These are phyloP conservation scores for Boletus rubescentipes DNA, from an alignment of 768 basidiomycete species.

Conservation along the genomic window DNA sequence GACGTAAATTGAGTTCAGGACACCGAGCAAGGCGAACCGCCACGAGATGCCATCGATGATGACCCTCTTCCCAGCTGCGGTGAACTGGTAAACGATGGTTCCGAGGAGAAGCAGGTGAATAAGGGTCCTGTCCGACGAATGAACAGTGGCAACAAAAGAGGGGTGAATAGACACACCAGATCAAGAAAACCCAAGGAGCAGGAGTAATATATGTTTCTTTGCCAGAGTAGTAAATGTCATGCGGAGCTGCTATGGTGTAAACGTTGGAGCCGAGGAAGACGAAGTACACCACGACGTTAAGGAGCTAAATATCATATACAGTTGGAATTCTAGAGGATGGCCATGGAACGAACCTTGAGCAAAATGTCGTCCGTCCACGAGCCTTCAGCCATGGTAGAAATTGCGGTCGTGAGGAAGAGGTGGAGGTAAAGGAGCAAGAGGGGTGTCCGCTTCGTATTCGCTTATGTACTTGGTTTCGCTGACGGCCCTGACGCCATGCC, in stretches of 20 bases:
- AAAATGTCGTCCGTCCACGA: slow-evolving; percentile 76
- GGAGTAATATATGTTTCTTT: slow-evolving; percentile 94
- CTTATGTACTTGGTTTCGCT: slow-evolving; percentile 27
- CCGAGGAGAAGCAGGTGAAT: slow-evolving; percentile 92
- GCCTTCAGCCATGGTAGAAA: slow-evolving; percentile 46
- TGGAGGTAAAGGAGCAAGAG: slow-evolving; percentile 21
- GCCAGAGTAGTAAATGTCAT: slow-evolving; percentile 64
- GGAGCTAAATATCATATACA: slow-evolving; percentile 42
- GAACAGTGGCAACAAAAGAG: slow-evolving; percentile 1
- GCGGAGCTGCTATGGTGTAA: slow-evolving; percentile 78
- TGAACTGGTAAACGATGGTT: slow-evolving; percentile 89
- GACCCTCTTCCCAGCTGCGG: slow-evolving; percentile 67
- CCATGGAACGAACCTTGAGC: slow-evolving; percentile 58
- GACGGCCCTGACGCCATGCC: slow-evolving; percentile 23
- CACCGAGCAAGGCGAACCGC: slow-evolving; percentile 85
- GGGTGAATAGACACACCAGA: slow-evolving; percentile 56
- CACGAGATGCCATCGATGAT: slow-evolving; percentile 88
- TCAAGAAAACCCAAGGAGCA: slow-evolving; percentile 89
- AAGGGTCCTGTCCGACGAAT: slow-evolving; percentile 56
- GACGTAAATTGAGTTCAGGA: slow-evolving; percentile 89
- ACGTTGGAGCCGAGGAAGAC: slow-evolving; percentile 89
- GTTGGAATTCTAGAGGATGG: not conserved
- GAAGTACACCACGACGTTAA: slow-evolving; percentile 82
- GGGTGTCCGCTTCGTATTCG: slow-evolving; percentile 9
- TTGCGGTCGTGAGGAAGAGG: not conserved